A percentile compares a stretch with the other conserved stretches of the same genome.
Evolutionary conservation across 371 early-diverging fungal species (phyloP).

Genomic region (Blakeslea trispora): DNA sequence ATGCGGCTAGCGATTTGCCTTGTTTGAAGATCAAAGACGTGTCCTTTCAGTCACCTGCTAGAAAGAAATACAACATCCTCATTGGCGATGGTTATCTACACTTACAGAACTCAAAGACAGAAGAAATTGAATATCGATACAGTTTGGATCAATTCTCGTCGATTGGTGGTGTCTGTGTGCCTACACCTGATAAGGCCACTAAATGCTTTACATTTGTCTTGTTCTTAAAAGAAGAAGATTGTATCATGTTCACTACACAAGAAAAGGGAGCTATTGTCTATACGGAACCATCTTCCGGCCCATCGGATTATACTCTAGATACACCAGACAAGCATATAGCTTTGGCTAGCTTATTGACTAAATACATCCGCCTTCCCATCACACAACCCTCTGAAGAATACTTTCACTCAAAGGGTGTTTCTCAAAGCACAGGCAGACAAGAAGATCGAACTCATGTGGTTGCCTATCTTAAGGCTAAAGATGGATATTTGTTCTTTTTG

Average conservation of each 20-base stretch:
- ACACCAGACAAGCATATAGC: constrained; percentile 14
- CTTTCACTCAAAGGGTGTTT: constrained; percentile 29
- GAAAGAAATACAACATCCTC: constrained; percentile 39
- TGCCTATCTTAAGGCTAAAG: constrained; percentile 49
- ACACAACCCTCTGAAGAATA: constrained; percentile 23
- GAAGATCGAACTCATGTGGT: constrained; percentile 31
- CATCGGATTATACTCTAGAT: neutral
- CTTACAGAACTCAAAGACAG: constrained; percentile 27
- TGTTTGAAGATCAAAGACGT: constrained; percentile 27
- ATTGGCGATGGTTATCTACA: constrained; percentile 28
- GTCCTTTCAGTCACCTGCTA: constrained; percentile 38
- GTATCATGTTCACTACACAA: constrained; percentile 43
- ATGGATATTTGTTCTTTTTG: constrained; percentile 56
- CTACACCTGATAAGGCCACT: constrained; percentile 51
- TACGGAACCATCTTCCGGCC: neutral
- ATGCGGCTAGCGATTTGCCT: constrained; percentile 11
- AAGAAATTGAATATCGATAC: constrained; percentile 26
- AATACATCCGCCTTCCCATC: constrained; percentile 21
- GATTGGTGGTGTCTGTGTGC: constrained; percentile 39
- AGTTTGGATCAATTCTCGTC: constrained; percentile 24
- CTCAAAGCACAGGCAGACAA: constrained; percentile 35
- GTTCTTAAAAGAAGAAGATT: constrained; percentile 34
- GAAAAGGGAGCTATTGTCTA: constrained; percentile 32
- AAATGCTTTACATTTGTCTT: constrained; percentile 41
- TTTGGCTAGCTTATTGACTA: constrained; percentile 20